phyloP scores from a whole-genome alignment of 1,139 yeast species.

The Pichia sp. region DNA sequence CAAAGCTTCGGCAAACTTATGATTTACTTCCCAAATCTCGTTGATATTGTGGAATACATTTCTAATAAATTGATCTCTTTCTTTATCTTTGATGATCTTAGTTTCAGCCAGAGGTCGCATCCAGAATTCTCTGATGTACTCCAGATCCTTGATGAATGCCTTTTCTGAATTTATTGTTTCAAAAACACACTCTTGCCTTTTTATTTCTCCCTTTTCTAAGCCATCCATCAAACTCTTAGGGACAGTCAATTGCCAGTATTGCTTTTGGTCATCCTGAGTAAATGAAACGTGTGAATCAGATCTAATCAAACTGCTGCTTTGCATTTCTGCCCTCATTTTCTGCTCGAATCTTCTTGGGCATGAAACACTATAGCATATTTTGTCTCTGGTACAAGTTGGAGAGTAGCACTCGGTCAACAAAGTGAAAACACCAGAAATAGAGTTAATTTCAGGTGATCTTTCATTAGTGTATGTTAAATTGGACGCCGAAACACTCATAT shows the following conservation, averaged over 20 bases:
- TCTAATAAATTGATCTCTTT: slow-evolving; percentile 84
- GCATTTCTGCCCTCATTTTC: slow-evolving; percentile 85
- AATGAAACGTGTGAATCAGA: slow-evolving; percentile 78
- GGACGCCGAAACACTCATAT: slow-evolving; percentile 19
- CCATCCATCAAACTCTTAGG: slow-evolving; percentile 74
- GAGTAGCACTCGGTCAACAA: slow-evolving; percentile 91
- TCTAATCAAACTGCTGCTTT: slow-evolving; percentile 78
- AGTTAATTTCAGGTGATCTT: slow-evolving; percentile 16
- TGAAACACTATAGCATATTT: slow-evolving; percentile 90
- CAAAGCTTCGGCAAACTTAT: slow-evolving; percentile 81
- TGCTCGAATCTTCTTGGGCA: slow-evolving; percentile 96
- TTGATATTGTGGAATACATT: slow-evolving; percentile 88
- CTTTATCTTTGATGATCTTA: slow-evolving; percentile 80
- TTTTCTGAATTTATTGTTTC: slow-evolving; percentile 93
- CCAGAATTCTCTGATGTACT: slow-evolving; percentile 89
- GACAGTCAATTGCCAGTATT: slow-evolving; percentile 92
- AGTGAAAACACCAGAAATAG: slow-evolving; percentile 89
- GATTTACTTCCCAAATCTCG: slow-evolving; percentile 80
- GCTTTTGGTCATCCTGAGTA: slow-evolving; percentile 75
- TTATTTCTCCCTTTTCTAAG: slow-evolving; percentile 79
- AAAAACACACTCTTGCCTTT: slow-evolving; percentile 91
- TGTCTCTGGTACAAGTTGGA: slow-evolving; percentile 89
- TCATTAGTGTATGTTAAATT: slow-evolving; percentile 11
- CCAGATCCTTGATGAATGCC: slow-evolving; percentile 91
- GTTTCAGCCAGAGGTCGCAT: slow-evolving; percentile 85